Base-by-base conservation (phyloP, 768 basidiomycete species). In the Cystofilobasidium ferigula region DNA sequence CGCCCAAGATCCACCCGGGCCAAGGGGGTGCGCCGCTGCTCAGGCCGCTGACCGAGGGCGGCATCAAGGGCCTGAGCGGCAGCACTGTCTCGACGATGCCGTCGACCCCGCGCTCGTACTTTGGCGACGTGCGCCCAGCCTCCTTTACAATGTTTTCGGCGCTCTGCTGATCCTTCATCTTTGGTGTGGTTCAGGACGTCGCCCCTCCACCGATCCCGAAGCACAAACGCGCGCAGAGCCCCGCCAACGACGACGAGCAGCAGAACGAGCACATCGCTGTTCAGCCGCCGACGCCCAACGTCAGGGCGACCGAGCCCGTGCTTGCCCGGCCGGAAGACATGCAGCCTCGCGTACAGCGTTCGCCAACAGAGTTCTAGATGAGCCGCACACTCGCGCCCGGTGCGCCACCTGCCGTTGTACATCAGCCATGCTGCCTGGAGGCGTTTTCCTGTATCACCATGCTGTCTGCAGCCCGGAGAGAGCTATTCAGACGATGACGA, bases 1-100 rank as follows among this genome's bases (percentile, higher is more conserved):
- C 63, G 35, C 63, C 63, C 42, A 62, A 62, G 36, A 32, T 62
- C 16, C 51, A 48, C 47, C n/a, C 47, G 9, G 13, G 20, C 22
- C 45, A 35, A 22, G 57, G 22, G 1, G 45, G 34, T 7, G 56
- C 51, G n/a, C 56, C 63, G 24, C 28, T n/a, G n/a, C 57, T 64
- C 18, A 40, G 35, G 9, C 30, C 43, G 9, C 63, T 64, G 20
- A 24, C 56, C 6, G 57, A 64, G 47, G 63, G 56, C n/a, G 57
- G 57, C 34, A n/a, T 32, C 3, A 48, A 63, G 32, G n/a, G n/a
- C n/a, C n/a, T 13, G n/a, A 4, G 30, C 32, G 16, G 57, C 45
- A 47, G 43, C 57, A 14, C 57, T 38, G 34, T 43, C 30, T 12
- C 54, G 42, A 24, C 63, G 34, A 20, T 57, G 57, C 22, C 57